Base-by-base conservation (phyloP, 1,284 basidiomycete genomes). In the Hypsizygus ulmarius region DNA sequence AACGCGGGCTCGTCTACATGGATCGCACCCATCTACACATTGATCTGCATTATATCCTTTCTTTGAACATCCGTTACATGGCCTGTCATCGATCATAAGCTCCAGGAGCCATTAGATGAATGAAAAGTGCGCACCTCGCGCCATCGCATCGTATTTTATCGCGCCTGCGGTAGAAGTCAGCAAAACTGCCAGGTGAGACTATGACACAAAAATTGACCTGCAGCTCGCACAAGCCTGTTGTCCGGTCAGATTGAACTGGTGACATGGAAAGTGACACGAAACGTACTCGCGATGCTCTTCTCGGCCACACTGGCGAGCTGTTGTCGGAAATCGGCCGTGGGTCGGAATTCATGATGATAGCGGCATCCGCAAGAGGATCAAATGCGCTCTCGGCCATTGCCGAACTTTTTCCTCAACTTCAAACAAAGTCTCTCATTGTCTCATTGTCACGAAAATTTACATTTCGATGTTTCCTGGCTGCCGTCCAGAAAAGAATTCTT, bases 111-210 rank as follows among this genome's bases (percentile, higher is more conserved):
- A 8, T 21, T 18, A 39, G 38, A 49, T 30, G 49, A 40, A 18
- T 45, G 44, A 32, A 37, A 47, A 43, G 39, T 18, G 53, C 67
- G 41, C 59, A 81, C 78, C 74, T 75, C 52, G 62, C 62, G 15
- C 78, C 76, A 58, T 82, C 76, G 59, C 79, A 82, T 52, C 75
- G 72, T 47, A 77, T 74, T 61, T 82, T 82, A 59, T 82, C 77
- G 52, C 75, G 75, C 57, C 80, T 82, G 52, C 25, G 51, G 36
- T 10, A 45, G 15, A 42, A 21, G 39, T 58, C 14, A 42, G 41
- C 29, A 47, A 36, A 42, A 34, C 29, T 14, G 35, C 18, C 30
- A 25, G 41, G 33, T 15, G 34, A 10, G 29, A 32, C 32, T 40
- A 29, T 25, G 27, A 34, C 41, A 27, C 5, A 50, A 9, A 54